Percentiles rank a stretch among this genome's conserved stretches.
Evolutionary conservation across 176 grass and related monocot species (phyloP).

Genomic region (Zea luxurians): DNA sequence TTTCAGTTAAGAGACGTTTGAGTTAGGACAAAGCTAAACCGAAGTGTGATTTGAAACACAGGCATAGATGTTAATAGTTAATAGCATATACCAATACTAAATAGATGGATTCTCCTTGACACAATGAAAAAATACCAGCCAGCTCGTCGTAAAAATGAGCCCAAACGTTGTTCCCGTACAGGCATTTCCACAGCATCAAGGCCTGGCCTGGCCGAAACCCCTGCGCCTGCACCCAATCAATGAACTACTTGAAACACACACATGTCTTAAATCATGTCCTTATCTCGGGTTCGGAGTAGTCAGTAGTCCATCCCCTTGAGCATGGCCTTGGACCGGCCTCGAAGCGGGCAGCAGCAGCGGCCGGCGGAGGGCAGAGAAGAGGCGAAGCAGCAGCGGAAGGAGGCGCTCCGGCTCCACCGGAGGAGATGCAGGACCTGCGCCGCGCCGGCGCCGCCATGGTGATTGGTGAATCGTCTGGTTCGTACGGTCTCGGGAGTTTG

Average conservation of each 20-base stretch:
- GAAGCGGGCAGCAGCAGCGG: conserved; percentile 8
- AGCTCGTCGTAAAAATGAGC: conserved; percentile 72
- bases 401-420: conserved; percentile 68
- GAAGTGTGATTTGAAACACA: not conserved
- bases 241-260: conserved; percentile 22
- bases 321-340: conserved; percentile 55
- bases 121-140: conserved; percentile 39
- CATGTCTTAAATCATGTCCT: not conserved
- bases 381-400: conserved; percentile 32
- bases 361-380: conserved; percentile 52
- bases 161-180: conserved; percentile 86
- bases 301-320: conserved; percentile 73
- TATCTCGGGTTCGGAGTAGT: conserved; percentile 82
- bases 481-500: not conserved
- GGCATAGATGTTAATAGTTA: not conserved
- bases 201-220: conserved; percentile 89
- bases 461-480: not conserved
- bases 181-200: conserved; percentile 95
- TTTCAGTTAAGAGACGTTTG: not conserved
- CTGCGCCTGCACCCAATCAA: conserved; percentile 66
- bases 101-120: not conserved
- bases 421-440: conserved; percentile 66
- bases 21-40: not conserved
- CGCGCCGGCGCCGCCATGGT: conserved; percentile 40
- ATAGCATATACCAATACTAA: not conserved